Evolutionary conservation across 345 rosid species (phyloP).

Genomic region (Salix purpurea): DNA sequence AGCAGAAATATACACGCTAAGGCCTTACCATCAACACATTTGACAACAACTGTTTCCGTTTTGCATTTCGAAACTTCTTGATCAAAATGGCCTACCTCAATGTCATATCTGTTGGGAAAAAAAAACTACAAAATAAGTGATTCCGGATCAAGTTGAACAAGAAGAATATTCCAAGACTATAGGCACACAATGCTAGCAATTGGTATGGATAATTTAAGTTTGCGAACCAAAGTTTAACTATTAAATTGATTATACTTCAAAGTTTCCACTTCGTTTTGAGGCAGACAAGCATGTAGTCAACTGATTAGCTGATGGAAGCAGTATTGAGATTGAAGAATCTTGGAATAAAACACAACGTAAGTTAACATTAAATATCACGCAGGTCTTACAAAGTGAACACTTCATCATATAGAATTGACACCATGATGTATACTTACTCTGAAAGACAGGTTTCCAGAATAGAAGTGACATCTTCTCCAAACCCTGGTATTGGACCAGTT

Average conservation of each 20-base stretch:
- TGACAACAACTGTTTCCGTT: constrained; percentile 45
- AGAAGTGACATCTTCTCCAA: constrained; percentile 28
- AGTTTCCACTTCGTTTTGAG: too few relatives aligned
- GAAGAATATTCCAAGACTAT: background rate
- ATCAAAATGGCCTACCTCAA: constrained; percentile 65
- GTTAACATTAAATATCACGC: background rate
- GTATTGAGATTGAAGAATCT: background rate
- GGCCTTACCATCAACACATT: constrained; percentile 64
- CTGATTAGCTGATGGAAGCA: background rate
- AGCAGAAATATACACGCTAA: background rate
- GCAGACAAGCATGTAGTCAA: too few relatives aligned
- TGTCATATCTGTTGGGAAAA: constrained; percentile 48
- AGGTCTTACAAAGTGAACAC: background rate
- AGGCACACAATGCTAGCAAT: background rate
- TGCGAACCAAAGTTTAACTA: too few relatives aligned
- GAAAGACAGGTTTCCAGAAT: constrained; percentile 26
- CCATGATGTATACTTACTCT: constrained; percentile 17
- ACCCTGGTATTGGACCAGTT: constrained; percentile 26
- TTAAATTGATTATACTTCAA: too few relatives aligned
- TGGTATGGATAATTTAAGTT: too few relatives aligned
- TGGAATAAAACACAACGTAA: background rate
- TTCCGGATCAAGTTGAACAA: background rate
- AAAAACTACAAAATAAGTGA: background rate
- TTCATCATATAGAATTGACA: too few relatives aligned
- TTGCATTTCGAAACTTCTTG: constrained; percentile 64